Conservation (phyloP, 164 flowering plant genomes). For the Vitis cinerea region DNA sequence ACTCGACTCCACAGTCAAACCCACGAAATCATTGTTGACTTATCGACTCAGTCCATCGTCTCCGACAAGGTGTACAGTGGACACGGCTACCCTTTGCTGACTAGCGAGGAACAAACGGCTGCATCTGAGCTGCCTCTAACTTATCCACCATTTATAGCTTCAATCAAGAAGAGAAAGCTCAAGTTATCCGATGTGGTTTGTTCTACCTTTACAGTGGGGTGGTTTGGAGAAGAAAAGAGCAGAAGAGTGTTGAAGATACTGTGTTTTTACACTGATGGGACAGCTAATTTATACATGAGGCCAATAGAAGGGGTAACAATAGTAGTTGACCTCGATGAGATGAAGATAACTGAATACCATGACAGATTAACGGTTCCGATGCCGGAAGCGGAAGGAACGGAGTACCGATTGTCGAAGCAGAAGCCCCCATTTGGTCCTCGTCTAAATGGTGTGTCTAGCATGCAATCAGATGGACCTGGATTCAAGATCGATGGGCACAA, state of each 20-base stretch:
- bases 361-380: slow-evolving; percentile 42
- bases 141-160: slow-evolving; percentile 6
- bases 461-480: slow-evolving; percentile 40
- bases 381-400: slow-evolving; percentile 50
- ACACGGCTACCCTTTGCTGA: too few relatives aligned
- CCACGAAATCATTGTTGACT: slow-evolving; percentile 30
- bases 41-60: too few relatives aligned
- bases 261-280: slow-evolving; percentile 44
- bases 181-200: slow-evolving; percentile 42
- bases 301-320: slow-evolving; percentile 54
- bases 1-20: slow-evolving; percentile 11
- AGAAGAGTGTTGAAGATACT: slow-evolving; percentile 29
- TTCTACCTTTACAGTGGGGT: slow-evolving; percentile 30
- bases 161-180: slow-evolving; percentile 36
- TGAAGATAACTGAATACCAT: slow-evolving; percentile 32
- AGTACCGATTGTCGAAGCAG: slow-evolving; percentile 33
- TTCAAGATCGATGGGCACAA: slow-evolving; percentile 39
- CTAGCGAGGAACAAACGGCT: too few relatives aligned
- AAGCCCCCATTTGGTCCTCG: slow-evolving; percentile 26
- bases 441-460: slow-evolving; percentile 12
- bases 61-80: too few relatives aligned
- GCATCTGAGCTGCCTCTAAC: too few relatives aligned
- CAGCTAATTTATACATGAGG: slow-evolving; percentile 40
- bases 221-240: slow-evolving; percentile 43
- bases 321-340: slow-evolving; percentile 43